Conservation (phyloP, 1,284 basidiomycete genomes). For the Cryptococcus maquisensis region DNA sequence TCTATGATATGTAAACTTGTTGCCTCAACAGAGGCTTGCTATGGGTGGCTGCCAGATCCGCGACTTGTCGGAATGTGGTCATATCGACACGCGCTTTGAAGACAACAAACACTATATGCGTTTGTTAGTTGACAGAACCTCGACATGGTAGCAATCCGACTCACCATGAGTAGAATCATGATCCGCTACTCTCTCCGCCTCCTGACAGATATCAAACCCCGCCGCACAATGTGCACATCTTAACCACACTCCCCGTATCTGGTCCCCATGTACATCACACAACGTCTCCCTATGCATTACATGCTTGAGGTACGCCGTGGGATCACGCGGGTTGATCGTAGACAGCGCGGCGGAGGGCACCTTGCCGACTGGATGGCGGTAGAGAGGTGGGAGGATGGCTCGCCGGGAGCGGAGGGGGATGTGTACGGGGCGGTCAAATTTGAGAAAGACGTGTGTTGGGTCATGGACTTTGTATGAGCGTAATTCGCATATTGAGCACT, state of each 20-base stretch:
- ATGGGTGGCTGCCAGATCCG: conserved; percentile 34
- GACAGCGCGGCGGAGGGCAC: conserved; percentile 56
- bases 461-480: conserved; percentile 73
- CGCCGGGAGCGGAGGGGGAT: conserved; percentile 59
- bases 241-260: conserved; percentile 76
- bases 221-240: conserved; percentile 78
- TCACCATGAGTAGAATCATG: conserved; percentile 68
- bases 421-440: conserved; percentile 70
- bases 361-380: conserved; percentile 62
- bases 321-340: conserved; percentile 50
- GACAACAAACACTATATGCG: conserved; percentile 63
- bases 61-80: conserved; percentile 36
- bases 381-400: conserved; percentile 64
- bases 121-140: not conserved
- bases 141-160: conserved; percentile 3
- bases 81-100: conserved; percentile 70
- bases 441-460: conserved; percentile 75
- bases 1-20: conserved; percentile 29
- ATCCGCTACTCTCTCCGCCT: conserved; percentile 69
- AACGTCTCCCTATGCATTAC: conserved; percentile 58
- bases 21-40: conserved; percentile 38
- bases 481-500: conserved; percentile 75
- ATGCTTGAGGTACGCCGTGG: conserved; percentile 60
- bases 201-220: conserved; percentile 66
- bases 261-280: conserved; percentile 47